These are phyloP conservation scores for Phytomonas sp. DNA, from an alignment of 208 protist species.

Conservation along the genomic window DNA sequence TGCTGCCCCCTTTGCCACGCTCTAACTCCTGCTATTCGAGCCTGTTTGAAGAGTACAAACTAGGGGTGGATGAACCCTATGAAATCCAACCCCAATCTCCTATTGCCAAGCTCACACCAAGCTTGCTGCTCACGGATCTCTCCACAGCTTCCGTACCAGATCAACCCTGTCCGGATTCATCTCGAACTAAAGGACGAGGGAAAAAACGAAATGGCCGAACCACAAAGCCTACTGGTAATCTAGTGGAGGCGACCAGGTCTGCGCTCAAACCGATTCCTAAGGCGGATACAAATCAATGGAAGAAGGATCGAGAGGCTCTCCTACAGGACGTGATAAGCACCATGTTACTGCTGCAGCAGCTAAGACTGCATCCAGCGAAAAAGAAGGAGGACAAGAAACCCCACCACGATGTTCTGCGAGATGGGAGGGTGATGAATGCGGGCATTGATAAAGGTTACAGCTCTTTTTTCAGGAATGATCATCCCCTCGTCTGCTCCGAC, in stretches of 20 bases:
- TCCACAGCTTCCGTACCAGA: background rate
- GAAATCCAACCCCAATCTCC: background rate
- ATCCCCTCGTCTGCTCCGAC: background rate
- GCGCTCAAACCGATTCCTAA: background rate
- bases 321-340: background rate
- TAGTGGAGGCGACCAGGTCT: background rate
- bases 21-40: constrained; percentile 1
- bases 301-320: background rate
- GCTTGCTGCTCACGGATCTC: background rate
- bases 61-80: background rate
- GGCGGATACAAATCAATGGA: background rate
- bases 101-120: background rate
- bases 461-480: background rate
- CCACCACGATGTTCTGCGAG: background rate
- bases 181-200: background rate
- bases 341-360: background rate
- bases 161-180: background rate
- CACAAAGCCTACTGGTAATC: background rate
- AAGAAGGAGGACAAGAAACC: background rate
- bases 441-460: background rate
- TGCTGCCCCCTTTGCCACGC: constrained; percentile 24
- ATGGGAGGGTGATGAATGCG: background rate
- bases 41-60: background rate
- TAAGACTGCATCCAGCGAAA: background rate
- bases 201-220: background rate